Base-by-base conservation (phyloP, 1,139 yeast genomes). In the Diutina neorugosa region DNA sequence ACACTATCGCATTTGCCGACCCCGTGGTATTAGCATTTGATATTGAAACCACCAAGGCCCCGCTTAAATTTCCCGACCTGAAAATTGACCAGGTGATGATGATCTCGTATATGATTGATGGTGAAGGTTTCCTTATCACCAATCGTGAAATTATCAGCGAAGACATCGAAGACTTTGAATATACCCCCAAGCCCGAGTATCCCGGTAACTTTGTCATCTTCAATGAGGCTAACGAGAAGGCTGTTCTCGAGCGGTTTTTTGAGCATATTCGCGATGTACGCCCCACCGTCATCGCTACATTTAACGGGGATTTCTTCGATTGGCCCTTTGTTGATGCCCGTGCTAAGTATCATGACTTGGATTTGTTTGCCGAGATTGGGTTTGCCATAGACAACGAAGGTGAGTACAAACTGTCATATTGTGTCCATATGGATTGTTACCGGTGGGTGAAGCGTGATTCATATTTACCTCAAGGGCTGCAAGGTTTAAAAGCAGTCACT, bases 381-480 rank as follows among this genome's bases (percentile, higher is more conserved):
- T 94, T 93, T 65, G 88, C 90, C 7, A 82, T 82, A 54, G 98
- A 94, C 65, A 73, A 76, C 51, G 98, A 91, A 61, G 96, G 88
- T 43, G 97, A 91, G 65, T 94, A 91, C 67, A 91, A 91, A 66
- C 89, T 97, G 11, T 79, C 89, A 8, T 85, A 90, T 61, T 93
- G 98, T 72, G 87, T 82, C 1, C 99, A 94, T 65, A 90, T 94
- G 97, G 99, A 94, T 69, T 93, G 98, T 68, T 94, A 73, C 67
- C 72, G 98, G 60, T 94, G 99, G 99, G 99, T 94, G n/a, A 90
- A 94, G 64, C 82, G 99, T 71, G 99, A 94, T 66, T 87, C 96
- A 3, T 94, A 94, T 66, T 73, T 94, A 53, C 99, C 99, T 0
- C 99, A 94, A 65, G 99, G 99, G 50, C 87, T 97, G 1, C 98